Evolutionary conservation across 1,139 yeast species (phyloP).

Genomic region (Candida albicans): DNA sequence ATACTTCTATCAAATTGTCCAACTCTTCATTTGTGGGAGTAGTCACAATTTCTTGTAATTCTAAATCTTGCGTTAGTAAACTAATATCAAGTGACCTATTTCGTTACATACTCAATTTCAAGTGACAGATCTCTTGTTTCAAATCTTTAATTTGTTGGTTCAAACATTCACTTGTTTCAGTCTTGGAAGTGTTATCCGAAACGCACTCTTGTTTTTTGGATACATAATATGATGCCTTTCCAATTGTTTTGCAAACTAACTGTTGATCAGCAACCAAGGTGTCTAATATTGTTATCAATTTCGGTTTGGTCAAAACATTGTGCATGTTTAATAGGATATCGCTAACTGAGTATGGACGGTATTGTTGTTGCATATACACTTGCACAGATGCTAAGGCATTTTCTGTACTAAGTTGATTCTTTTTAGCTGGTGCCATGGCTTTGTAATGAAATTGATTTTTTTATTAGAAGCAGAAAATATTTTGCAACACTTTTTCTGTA

Average conservation of each 20-base stretch:
- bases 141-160: neutral
- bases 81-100: neutral
- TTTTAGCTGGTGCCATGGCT: conserved; percentile 9
- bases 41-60: conserved; percentile 6
- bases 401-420: conserved; percentile 1
- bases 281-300: conserved; percentile 28
- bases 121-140: conserved; percentile 9
- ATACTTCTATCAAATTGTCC: neutral
- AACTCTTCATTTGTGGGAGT: conserved; percentile 10
- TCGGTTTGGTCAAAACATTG: conserved; percentile 27
- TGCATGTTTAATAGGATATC: conserved; percentile 40
- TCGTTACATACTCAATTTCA: conserved; percentile 9
- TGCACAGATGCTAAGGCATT: conserved; percentile 11
- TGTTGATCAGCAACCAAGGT: conserved; percentile 23
- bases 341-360: conserved; percentile 38
- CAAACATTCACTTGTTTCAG: conserved; percentile 9
- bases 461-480: neutral
- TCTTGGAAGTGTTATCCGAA: conserved; percentile 1
- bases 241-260: conserved; percentile 31
- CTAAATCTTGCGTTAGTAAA: conserved; percentile 3
- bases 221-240: conserved; percentile 35
- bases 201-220: conserved; percentile 20
- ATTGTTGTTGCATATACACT: conserved; percentile 33
- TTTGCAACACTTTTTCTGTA: conserved; percentile 2
- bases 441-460: neutral